These are phyloP conservation scores for Tremella fuciformis DNA, from an alignment of 768 basidiomycete genomes.

Conservation along the genomic window DNA sequence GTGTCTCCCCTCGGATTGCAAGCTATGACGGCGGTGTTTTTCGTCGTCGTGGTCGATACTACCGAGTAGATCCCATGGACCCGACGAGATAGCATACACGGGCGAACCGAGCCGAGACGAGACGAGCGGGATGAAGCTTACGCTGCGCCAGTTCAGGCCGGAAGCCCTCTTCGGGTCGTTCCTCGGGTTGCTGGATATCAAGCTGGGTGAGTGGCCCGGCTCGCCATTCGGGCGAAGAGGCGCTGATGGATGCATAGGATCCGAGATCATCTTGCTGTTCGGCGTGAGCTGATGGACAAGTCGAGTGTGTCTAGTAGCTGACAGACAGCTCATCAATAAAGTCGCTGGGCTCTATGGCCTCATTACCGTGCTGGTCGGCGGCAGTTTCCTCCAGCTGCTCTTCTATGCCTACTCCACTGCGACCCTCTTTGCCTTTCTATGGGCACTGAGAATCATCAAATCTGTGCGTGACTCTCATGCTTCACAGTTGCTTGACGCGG, in stretches of 20 bases:
- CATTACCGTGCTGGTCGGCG: conserved; percentile 76
- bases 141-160: conserved; percentile 22
- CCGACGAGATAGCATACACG: not conserved
- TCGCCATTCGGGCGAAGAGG: not conserved
- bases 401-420: conserved; percentile 89
- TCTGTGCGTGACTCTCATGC: conserved; percentile 59
- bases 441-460: conserved; percentile 83
- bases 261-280: conserved; percentile 80
- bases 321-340: conserved; percentile 68
- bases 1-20: not conserved
- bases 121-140: conserved; percentile 27
- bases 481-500: not conserved
- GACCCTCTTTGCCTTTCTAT: conserved; percentile 72
- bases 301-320: not conserved
- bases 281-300: conserved; percentile 60
- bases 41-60: too few relatives aligned
- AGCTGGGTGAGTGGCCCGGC: conserved; percentile 62
- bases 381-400: conserved; percentile 87
- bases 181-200: conserved; percentile 83
- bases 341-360: conserved; percentile 96
- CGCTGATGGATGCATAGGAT: conserved; percentile 54
- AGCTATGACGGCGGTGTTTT: too few relatives aligned
- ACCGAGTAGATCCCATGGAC: too few relatives aligned
- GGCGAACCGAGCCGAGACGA: not conserved
- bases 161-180: conserved; percentile 59